Base-by-base conservation (phyloP, 352 stramenopile genomes). In the Pythium folliculosum region DNA sequence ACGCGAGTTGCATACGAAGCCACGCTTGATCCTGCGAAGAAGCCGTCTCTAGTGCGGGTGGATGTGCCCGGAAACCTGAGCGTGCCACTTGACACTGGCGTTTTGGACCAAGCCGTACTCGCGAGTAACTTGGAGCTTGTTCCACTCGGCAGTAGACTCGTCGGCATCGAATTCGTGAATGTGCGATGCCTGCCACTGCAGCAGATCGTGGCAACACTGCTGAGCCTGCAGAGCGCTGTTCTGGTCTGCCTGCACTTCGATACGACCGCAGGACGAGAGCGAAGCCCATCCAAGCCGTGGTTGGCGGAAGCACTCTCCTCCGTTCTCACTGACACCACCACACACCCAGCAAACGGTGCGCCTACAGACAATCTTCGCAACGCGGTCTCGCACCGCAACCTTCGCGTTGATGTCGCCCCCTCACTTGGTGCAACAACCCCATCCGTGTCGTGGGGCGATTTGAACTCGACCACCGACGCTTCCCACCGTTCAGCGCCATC, bases 81-180 rank as follows among this genome's bases (percentile, higher is more conserved):
- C 17, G n/a, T 72, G 7, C 59, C 65, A 16, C 43, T 71, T 0
- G 48, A 71, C 43, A 60, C 54, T 25, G 56, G 56, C 1, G 22
- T 72, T 9, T 40, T 66, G 21, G 45, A 72, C n/a, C 59, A 63
- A 49, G 67, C 59, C 9, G 48, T 76, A 10, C 65, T 81, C 21
- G 45, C 35, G 3, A 37, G 65, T 21, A 63, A 73, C 14, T 48
- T 72, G 5, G 49, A 71, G n/a, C 13, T 35, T 35, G 43, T 88
- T 32, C 69, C 77, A 8, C 10, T 69, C 8, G 77, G 80, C 2
- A 90, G 78, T 50, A 65, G 71, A n/a, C 65, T 90, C 10, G 63
- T 88, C 27, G 80, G 72, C 0, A 74, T 90, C 38, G 77, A 90
- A 22, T 47, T 66, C 17, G 57, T 85, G 10, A 72, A 90, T 45